A percentile compares a stretch with the other conserved stretches of the same genome.
phyloP scores from a whole-genome alignment of 768 basidiomycete species.

The Coprinopsis marcescibilis region DNA sequence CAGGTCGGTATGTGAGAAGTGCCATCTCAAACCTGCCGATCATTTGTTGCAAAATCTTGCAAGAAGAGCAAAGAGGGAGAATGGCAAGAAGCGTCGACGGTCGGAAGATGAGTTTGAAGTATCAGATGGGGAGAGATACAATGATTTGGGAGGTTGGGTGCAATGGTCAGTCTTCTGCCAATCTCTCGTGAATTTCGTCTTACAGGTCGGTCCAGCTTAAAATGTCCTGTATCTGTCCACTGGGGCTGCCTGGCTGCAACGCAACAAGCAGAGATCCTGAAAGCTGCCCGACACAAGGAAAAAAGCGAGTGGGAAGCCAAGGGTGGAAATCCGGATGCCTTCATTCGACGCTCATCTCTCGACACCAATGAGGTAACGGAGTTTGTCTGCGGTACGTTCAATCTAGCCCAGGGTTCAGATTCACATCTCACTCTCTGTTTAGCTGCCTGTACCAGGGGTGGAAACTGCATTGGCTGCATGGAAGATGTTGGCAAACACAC shows the following conservation, averaged over 20 bases:
- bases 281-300: slow-evolving; percentile 55
- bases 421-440: not conserved
- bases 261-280: slow-evolving; percentile 69
- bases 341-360: slow-evolving; percentile 41
- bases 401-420: not conserved
- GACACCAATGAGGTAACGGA: slow-evolving; percentile 59
- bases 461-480: slow-evolving; percentile 73
- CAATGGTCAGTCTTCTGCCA: slow-evolving; percentile 51
- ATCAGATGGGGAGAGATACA: slow-evolving; percentile 46
- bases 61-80: slow-evolving; percentile 34
- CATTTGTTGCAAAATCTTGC: slow-evolving; percentile 36
- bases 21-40: slow-evolving; percentile 56
- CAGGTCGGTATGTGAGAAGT: slow-evolving; percentile 66
- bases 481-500: slow-evolving; percentile 44
- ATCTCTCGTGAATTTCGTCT: not conserved
- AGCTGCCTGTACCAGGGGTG: slow-evolving; percentile 66
- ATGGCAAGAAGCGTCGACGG: slow-evolving; percentile 32
- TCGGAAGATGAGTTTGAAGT: slow-evolving; percentile 49
- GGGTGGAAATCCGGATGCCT: slow-evolving; percentile 18
- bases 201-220: slow-evolving; percentile 42
- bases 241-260: slow-evolving; percentile 66
- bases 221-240: slow-evolving; percentile 72
- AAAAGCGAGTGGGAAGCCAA: slow-evolving; percentile 31
- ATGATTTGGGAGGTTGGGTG: slow-evolving; percentile 72
- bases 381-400: slow-evolving; percentile 58